A percentile compares a stretch with the other conserved stretches of the same genome.
phyloP scores from a whole-genome alignment of 192 early-diverging fungal species.

The Rhizoclosmatium globosum region DNA sequence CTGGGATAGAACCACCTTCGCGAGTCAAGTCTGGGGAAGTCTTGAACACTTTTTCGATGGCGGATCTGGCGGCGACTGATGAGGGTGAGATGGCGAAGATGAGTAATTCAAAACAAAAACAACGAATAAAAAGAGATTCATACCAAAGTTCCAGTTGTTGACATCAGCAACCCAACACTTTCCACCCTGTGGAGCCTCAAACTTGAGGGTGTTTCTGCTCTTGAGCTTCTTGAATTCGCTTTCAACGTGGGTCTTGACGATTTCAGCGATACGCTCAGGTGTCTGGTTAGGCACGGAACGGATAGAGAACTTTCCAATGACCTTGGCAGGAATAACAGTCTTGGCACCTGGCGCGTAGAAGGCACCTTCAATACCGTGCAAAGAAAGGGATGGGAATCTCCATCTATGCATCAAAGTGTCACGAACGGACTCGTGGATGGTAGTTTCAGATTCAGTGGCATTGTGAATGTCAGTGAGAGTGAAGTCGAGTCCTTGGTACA shows the following conservation, averaged over 20 bases:
- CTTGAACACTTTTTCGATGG: constrained; percentile 90
- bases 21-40: constrained; percentile 95
- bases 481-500: constrained; percentile 89
- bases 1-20: constrained; percentile 98
- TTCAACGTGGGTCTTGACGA: constrained; percentile 77
- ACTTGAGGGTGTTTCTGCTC: constrained; percentile 83
- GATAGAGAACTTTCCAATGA: constrained; percentile 98
- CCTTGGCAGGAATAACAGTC: constrained; percentile 96
- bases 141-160: constrained; percentile 91
- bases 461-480: constrained; percentile 78
- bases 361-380: constrained; percentile 98
- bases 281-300: constrained; percentile 93
- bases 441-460: constrained; percentile 77
- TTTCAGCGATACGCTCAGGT: constrained; percentile 77
- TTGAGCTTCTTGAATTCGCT: constrained; percentile 90
- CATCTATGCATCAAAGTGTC: constrained; percentile 86
- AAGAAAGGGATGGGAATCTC: constrained; percentile 93
- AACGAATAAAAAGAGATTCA: neutral
- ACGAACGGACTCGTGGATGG: constrained; percentile 79
- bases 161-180: constrained; percentile 92
- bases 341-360: constrained; percentile 94
- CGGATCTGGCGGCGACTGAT: constrained; percentile 84
- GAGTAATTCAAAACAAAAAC: neutral
- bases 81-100: neutral
- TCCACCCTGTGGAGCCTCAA: constrained; percentile 83